These are phyloP conservation scores for Fusarium camptoceras DNA, from an alignment of 2,329 filamentous ascomycete genomes.

Conservation along the genomic window DNA sequence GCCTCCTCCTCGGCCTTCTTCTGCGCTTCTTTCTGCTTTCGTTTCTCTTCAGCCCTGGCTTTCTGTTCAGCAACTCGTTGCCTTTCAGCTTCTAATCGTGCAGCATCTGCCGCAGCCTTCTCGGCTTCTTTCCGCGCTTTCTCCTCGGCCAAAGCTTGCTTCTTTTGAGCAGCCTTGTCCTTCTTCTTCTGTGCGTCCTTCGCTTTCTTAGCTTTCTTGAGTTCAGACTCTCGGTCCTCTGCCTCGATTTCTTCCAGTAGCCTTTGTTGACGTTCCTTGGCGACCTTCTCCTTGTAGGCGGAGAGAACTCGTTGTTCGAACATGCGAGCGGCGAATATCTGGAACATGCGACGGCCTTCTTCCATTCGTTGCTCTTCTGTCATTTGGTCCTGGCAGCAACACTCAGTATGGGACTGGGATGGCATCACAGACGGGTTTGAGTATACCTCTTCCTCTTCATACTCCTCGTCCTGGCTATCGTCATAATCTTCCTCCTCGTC, in stretches of 20 bases:
- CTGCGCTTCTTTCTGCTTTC: slow-evolving; percentile 90
- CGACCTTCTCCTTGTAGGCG: slow-evolving; percentile 98
- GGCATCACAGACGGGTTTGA: slow-evolving; percentile 55
- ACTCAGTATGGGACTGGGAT: slow-evolving; percentile 57
- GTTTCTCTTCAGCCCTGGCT: slow-evolving; percentile 87
- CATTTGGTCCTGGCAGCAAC: slow-evolving; percentile 83
- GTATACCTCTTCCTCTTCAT: slow-evolving; percentile 84
- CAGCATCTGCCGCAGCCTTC: slow-evolving; percentile 87
- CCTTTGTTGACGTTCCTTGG: slow-evolving; percentile 89
- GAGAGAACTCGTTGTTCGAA: slow-evolving; percentile 97
- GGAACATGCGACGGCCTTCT: slow-evolving; percentile 97
- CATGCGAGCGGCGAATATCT: slow-evolving; percentile 99
- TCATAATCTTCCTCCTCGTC: slow-evolving; percentile 71
- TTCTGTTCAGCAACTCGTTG: slow-evolving; percentile 84
- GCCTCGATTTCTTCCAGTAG: slow-evolving; percentile 92
- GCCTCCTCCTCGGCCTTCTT: slow-evolving; percentile 93
- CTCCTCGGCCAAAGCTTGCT: slow-evolving; percentile 89
- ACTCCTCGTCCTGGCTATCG: slow-evolving; percentile 72
- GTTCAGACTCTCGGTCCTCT: slow-evolving; percentile 79
- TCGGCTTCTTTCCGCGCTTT: slow-evolving; percentile 89
- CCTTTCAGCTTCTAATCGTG: slow-evolving; percentile 78
- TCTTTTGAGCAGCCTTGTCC: slow-evolving; percentile 91
- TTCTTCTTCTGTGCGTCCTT: slow-evolving; percentile 96
- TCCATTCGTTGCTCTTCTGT: slow-evolving; percentile 99
- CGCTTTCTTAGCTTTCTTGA: slow-evolving; percentile 91